Percentiles rank a stretch among this genome's conserved stretches.
These are phyloP conservation scores for Chenopodium suecicum DNA, from an alignment of 148 eudicot genomes.

Conservation along the genomic window DNA sequence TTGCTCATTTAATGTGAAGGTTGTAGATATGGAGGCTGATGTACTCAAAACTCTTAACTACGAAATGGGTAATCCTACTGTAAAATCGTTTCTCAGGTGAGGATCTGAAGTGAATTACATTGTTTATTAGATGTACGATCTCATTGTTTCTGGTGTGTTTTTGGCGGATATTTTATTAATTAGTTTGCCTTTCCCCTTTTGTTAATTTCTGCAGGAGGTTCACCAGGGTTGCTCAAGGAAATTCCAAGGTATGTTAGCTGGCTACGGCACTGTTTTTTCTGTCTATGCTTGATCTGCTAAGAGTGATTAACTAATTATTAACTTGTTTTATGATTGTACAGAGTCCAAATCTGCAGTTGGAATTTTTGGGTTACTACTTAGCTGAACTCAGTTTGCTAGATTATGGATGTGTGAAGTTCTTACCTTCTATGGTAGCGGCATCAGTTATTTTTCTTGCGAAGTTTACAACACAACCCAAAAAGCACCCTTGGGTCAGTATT, in stretches of 20 bases:
- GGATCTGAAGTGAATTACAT: not conserved
- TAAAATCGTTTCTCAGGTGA: constrained; percentile 78
- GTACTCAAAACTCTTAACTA: constrained; percentile 58
- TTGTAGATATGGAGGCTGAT: constrained; percentile 84
- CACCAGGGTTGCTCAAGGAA: constrained; percentile 54
- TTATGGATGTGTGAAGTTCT: constrained; percentile 64
- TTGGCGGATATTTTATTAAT: not conserved
- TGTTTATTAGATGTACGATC: not conserved
- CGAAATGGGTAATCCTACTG: constrained; percentile 77
- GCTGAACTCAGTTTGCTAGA: constrained; percentile 90
- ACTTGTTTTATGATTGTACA: constrained; percentile 28
- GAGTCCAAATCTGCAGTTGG: constrained; percentile 53
- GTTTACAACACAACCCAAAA: constrained; percentile 47
- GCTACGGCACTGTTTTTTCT: not conserved
- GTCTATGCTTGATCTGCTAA: not conserved
- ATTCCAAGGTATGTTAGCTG: constrained; percentile 36
- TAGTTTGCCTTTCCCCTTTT: not conserved
- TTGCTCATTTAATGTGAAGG: constrained; percentile 21
- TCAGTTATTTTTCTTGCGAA: constrained; percentile 80
- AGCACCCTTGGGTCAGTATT: constrained; percentile 75
- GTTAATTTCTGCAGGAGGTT: constrained; percentile 46
- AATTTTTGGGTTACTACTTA: constrained; percentile 70
- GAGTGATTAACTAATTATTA: not conserved
- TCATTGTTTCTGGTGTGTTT: not conserved
- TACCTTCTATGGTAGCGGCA: constrained; percentile 86